Evolutionary conservation across 768 basidiomycete species (phyloP).

Genomic region (Strobilomyces dryophilus): DNA sequence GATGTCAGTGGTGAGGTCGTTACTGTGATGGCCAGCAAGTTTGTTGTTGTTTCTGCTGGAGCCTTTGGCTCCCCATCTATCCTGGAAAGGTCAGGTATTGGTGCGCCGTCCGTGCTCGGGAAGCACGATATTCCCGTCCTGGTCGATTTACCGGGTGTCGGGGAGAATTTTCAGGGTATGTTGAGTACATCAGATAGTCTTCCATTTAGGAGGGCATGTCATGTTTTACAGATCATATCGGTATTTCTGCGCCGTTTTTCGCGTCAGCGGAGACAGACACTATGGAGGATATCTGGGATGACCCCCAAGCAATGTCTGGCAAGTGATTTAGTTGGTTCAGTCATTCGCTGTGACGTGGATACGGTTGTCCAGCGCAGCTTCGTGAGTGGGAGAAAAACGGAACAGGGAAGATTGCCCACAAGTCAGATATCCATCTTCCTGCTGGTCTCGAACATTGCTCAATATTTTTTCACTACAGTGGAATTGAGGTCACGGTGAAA

Average conservation of each 20-base stretch:
- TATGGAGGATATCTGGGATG: conserved; percentile 44
- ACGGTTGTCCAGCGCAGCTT: conserved; percentile 20
- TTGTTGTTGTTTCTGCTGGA: conserved; percentile 50
- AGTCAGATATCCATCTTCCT: conserved; percentile 32
- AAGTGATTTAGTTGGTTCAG: conserved; percentile 11
- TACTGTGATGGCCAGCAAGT: conserved; percentile 27
- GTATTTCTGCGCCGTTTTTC: conserved; percentile 28
- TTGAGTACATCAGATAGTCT: not conserved
- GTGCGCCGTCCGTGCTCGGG: conserved; percentile 45
- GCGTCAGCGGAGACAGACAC: conserved; percentile 44
- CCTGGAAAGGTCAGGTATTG: conserved; percentile 67
- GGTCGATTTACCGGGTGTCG: conserved; percentile 73
- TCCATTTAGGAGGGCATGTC: too few relatives aligned
- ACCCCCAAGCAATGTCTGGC: conserved; percentile 38
- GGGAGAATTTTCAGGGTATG: conserved; percentile 60
- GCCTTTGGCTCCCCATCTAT: conserved; percentile 55
- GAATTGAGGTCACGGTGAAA: conserved; percentile 50
- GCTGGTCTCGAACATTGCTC: not conserved
- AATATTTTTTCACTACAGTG: conserved; percentile 36
- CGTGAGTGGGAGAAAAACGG: conserved; percentile 37
- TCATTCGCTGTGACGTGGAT: not conserved
- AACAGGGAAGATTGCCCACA: conserved; percentile 49
- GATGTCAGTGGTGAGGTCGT: conserved; percentile 3
- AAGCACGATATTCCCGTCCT: conserved; percentile 42
- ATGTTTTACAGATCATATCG: conserved; percentile 27